Percentiles rank a stretch among this genome's conserved stretches.
Conservation (phyloP, 805 yeast species). For the Ogataea siamensis region DNA sequence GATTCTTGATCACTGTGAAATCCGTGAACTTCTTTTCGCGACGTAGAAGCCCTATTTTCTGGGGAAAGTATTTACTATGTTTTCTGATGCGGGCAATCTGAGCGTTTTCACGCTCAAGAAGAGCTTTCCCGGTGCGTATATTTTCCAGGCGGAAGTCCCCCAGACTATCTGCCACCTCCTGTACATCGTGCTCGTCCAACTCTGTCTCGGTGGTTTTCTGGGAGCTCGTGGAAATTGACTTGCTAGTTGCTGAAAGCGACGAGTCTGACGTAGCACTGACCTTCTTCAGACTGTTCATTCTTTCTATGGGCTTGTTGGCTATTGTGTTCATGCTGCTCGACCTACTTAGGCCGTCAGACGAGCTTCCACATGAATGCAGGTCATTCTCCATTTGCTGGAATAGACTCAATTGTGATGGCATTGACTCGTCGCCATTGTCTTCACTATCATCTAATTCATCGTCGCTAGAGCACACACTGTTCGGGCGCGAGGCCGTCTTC, state of each 20-base stretch:
- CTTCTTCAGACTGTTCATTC: constrained; percentile 10
- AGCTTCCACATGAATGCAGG: constrained; percentile 29
- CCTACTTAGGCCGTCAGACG: constrained; percentile 29
- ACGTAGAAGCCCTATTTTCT: constrained; percentile 61
- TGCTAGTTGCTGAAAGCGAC: constrained; percentile 15
- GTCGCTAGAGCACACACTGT: not conserved
- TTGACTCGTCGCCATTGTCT: constrained; percentile 12
- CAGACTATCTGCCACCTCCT: constrained; percentile 12
- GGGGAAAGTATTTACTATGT: constrained; percentile 48
- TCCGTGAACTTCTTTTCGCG: constrained; percentile 71
- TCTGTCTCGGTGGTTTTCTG: constrained; percentile 10
- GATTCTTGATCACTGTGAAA: constrained; percentile 64
- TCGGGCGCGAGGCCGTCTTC: constrained; percentile 1
- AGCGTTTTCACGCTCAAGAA: constrained; percentile 46
- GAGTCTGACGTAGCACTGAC: constrained; percentile 17
- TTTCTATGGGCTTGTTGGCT: constrained; percentile 1
- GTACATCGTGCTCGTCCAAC: constrained; percentile 7
- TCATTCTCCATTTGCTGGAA: constrained; percentile 40
- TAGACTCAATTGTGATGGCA: constrained; percentile 57
- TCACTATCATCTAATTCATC: constrained; percentile 9
- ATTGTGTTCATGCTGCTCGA: constrained; percentile 25
- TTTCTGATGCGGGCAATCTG: constrained; percentile 37
- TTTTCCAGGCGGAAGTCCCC: constrained; percentile 20
- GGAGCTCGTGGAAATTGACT: constrained; percentile 15
- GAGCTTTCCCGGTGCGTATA: constrained; percentile 40